phyloP scores from a whole-genome alignment of 805 yeast species.

The Suhomyces prunicola region DNA sequence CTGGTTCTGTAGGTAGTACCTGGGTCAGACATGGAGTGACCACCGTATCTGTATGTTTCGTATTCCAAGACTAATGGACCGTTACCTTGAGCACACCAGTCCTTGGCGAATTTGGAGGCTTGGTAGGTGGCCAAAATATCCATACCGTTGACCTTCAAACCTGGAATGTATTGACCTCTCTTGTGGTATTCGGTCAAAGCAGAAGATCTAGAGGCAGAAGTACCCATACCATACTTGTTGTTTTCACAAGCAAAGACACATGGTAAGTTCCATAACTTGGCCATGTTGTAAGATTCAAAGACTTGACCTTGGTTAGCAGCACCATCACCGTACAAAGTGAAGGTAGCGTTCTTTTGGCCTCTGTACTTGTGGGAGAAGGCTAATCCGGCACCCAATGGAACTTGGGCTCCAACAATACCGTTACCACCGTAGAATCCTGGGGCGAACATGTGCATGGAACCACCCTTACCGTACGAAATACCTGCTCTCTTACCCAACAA shows the following conservation, averaged over 20 bases:
- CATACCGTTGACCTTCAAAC: slow-evolving; percentile 98
- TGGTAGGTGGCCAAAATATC: slow-evolving; percentile 92
- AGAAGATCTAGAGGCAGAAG: slow-evolving; percentile 94
- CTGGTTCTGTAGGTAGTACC: slow-evolving; percentile 99
- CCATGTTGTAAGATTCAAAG: slow-evolving; percentile 97
- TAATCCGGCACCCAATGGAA: slow-evolving; percentile 95
- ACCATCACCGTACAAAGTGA: slow-evolving; percentile 96
- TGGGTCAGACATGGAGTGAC: slow-evolving; percentile 99
- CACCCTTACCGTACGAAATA: slow-evolving; percentile 97
- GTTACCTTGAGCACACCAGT: slow-evolving; percentile 88
- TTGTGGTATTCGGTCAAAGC: slow-evolving; percentile 96
- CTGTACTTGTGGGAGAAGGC: slow-evolving; percentile 98
- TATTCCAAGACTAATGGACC: slow-evolving; percentile 96
- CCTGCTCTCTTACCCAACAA: slow-evolving; percentile 96
- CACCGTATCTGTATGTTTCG: slow-evolving; percentile 99
- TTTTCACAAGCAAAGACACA: slow-evolving; percentile 95
- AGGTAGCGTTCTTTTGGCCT: slow-evolving; percentile 73
- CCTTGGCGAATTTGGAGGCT: slow-evolving; percentile 95
- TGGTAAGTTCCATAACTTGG: slow-evolving; percentile 97
- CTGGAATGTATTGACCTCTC: slow-evolving; percentile 99
- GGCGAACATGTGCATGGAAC: slow-evolving; percentile 98
- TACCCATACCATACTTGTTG: slow-evolving; percentile 99
- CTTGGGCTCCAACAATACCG: slow-evolving; percentile 99
- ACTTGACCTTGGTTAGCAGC: slow-evolving; percentile 99
- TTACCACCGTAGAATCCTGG: slow-evolving; percentile 98